Base-by-base conservation (phyloP, 2,329 filamentous ascomycete genomes). In the Stachybotrys echinatus region DNA sequence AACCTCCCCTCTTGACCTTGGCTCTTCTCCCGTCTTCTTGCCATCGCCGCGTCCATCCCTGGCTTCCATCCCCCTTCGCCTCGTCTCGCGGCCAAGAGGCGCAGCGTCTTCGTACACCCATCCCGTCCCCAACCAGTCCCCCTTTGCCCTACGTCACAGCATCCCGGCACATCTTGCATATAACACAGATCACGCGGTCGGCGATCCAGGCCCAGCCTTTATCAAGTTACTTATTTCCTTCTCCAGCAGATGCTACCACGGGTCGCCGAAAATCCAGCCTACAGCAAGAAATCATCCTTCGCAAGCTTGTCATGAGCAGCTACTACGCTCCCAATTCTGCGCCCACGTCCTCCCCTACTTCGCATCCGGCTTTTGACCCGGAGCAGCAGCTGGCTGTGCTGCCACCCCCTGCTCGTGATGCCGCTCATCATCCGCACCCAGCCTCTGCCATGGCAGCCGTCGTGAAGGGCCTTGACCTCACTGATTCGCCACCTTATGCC, bases 401-500 rank as follows among this genome's bases (percentile, higher is more conserved):
- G 49, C 65, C 65, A 56, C 70, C 67, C 40, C 60, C 73, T 51
- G 49, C 58, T 54, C 63, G 61, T 48, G 56, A 66, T 63, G 65
- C 62, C 50, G 53, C 57, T 55, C 55, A 60, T 52, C 50, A 58
- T 53, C 61, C 60, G 40, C 60, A 58, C 46, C 54, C 63, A 48
- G 52, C 64, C 34, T 62, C 67, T 19, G 68, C 69, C 53, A 66
- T 76, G 58, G 67, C 72, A 47, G 67, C 65, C 45, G 71, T 72
- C 23, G 53, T 75, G 45, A 67, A 66, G 53, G 69, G 65, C 53
- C 66, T 75, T 55, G 69, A 74, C 52, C 59, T 71, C 55, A 72
- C 73, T 48, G 77, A 79, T 48, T 79, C 80, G 57, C 80, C 79
- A 42, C 75, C 78, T 19, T 76, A 79, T 56, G 73, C 77, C 49